These are phyloP conservation scores for Anethum foeniculum DNA, from an alignment of 140 eudicot species.

Conservation along the genomic window DNA sequence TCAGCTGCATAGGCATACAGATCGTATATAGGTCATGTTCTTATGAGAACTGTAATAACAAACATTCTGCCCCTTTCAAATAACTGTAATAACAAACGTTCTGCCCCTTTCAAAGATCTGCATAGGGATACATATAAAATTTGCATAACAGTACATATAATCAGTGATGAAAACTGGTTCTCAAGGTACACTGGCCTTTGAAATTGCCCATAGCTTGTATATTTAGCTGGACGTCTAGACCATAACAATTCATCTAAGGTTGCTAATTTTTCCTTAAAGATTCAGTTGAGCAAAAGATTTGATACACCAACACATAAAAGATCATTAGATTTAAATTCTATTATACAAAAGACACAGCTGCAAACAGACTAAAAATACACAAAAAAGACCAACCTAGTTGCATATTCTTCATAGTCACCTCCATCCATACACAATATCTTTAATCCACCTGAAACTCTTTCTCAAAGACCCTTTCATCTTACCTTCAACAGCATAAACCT, in stretches of 20 bases:
- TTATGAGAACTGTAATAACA: too few relatives aligned
- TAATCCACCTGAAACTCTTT: constrained; percentile 79
- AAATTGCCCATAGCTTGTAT: neutral
- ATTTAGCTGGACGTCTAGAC: neutral
- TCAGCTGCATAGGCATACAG: neutral
- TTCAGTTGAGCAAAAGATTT: neutral
- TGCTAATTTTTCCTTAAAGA: neutral
- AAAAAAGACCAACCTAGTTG: neutral
- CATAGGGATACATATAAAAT: neutral
- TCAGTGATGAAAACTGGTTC: neutral
- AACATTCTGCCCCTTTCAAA: neutral
- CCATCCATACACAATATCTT: constrained; percentile 51
- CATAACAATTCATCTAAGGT: neutral
- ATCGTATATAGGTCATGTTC: neutral
- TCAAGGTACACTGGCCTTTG: neutral
- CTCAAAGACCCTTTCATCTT: constrained; percentile 80
- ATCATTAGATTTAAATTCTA: neutral
- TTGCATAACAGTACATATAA: too few relatives aligned
- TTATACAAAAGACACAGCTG: neutral
- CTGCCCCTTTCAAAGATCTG: neutral
- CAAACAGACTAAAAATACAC: neutral
- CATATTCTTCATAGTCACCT: constrained; percentile 22
- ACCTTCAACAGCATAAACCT: constrained; percentile 53
- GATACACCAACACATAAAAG: neutral
- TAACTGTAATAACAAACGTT: too few relatives aligned